Evolutionary conservation across 2,329 filamentous ascomycete species (phyloP).

Genomic region (Fusarium sp.): DNA sequence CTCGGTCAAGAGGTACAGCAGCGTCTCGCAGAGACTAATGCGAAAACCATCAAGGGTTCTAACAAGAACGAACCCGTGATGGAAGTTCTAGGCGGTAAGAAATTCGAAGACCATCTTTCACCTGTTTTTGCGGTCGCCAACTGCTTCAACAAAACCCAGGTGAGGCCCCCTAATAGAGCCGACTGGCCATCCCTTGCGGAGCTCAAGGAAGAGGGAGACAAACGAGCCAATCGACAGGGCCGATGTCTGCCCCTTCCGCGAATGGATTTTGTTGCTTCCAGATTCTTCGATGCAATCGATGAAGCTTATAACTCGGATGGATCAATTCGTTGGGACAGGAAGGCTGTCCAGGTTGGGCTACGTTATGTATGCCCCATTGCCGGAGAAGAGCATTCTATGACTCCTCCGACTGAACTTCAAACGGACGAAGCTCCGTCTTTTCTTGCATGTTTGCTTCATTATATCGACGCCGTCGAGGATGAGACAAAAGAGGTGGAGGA

Average conservation of each 20-base stretch:
- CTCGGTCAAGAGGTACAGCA: conserved; percentile 44
- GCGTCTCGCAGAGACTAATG: conserved; percentile 35
- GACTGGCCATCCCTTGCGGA: conserved; percentile 54
- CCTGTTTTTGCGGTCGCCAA: conserved; percentile 50
- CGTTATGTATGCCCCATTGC: conserved; percentile 41
- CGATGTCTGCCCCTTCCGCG: conserved; percentile 52
- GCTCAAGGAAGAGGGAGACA: conserved; percentile 53
- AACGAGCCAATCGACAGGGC: conserved; percentile 38
- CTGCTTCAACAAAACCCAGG: conserved; percentile 50
- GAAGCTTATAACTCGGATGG: conserved; percentile 40
- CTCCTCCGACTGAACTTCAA: conserved; percentile 14
- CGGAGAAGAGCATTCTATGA: background rate
- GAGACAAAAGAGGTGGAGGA: background rate
- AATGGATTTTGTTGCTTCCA: conserved; percentile 37
- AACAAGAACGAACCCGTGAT: conserved; percentile 12
- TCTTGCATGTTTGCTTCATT: conserved; percentile 15
- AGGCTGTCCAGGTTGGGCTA: conserved; percentile 40
- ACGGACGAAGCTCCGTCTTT: conserved; percentile 19
- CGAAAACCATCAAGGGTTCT: conserved; percentile 22
- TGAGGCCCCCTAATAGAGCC: conserved; percentile 30
- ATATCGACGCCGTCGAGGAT: conserved; percentile 13
- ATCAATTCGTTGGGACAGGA: conserved; percentile 46
- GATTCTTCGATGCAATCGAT: conserved; percentile 5
- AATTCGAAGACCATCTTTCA: conserved; percentile 48
- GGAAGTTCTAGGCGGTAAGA: conserved; percentile 47